Base-by-base conservation (phyloP, 495 filamentous ascomycete genomes). In the Xylaria venustula region DNA sequence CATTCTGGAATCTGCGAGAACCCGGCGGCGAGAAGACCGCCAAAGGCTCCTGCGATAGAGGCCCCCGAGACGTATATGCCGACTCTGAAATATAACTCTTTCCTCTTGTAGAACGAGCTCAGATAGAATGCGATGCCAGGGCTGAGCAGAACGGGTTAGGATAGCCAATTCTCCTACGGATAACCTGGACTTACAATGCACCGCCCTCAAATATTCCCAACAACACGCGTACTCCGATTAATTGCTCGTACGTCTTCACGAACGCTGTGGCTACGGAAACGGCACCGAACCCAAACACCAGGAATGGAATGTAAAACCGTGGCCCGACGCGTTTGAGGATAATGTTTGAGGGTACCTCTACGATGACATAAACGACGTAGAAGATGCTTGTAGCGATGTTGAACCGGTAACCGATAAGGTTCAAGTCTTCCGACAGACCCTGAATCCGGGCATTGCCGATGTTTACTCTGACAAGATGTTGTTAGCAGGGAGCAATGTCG, bases 351-450 rank as follows among this genome's bases (percentile, higher is more conserved):
- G 85, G 87, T 9, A 89, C 78, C 64, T 89, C 86, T 54, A 89
- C 82, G 11, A 83, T 71, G 4, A 83, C 72, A 65, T 91, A 92
- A 34, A 87, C 78, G 65, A 92, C 85, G 71, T 90, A 91, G 66
- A 84, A 83, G 42, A 80, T 77, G 61, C 78, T 82, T 25, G 86
- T 83, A 1, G 81, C 75, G 77, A 81, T 81, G 68, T 85, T 87
- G 67, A 86, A 87, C 15, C 77, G 73, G 46, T 78, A 64, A 32
- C 79, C 78, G 28, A 63, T 66, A 23, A 89, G 81, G 30, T 81
- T 55, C 34, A 88, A 65, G 36, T 86, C 83, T 3, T 71, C 65
- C 54, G 72, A 75, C 67, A 88, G 73, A 9, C 86, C 86, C 58
- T 86, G 77, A 41, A 88, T 87, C 36, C 84, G 83, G 2, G 85